Base-by-base conservation (phyloP, 495 filamentous ascomycete species). In the Neurospora cerealis region DNA sequence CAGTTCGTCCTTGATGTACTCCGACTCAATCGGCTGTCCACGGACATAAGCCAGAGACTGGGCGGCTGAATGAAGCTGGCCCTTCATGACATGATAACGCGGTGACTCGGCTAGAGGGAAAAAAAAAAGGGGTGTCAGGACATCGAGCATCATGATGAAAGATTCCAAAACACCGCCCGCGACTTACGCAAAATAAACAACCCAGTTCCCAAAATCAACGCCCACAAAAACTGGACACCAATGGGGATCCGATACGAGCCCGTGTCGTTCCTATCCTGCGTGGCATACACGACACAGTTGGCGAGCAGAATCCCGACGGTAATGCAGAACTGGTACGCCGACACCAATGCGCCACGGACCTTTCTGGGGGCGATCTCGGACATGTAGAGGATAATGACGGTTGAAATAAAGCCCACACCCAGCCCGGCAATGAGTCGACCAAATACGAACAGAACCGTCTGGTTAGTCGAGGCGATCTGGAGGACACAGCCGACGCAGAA, bases 51-150 rank as follows among this genome's bases (percentile, higher is more conserved):
- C 83, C 41, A 96, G 88, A 4, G 87, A 79, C 73, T 85, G 86
- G 60, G 86, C 85, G 36, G 93, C 93, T 41, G 81, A 78, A 42
- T 91, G 88, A 73, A 91, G 83, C 72, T 88, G 83, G 74, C 90
- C 91, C 72, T 88, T 86, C 84, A 92, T 93, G 82, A 96, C 92
- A 75, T 90, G 86, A 85, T 87, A 96, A 70, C 93, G 91, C 11
- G 93, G 93, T 0, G 93, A 93, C 74, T 96, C 93, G 42, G 93
- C 80, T 81, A 37, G 1, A 39, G 38, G 2, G 10, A n/a, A n/a
- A 42, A 1, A 21, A 39, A 21, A 17, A 13, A 15, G 10, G 5
- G 11, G n/a, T 66, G 19, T 34, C 28, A 42, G 46, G 9, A 41
- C 0, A 19, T 42, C 0, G 41, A 42, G 15, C n/a, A 7, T 21